These are phyloP conservation scores for Vitis labrusca DNA, from an alignment of 164 flowering plant species.

Conservation along the genomic window DNA sequence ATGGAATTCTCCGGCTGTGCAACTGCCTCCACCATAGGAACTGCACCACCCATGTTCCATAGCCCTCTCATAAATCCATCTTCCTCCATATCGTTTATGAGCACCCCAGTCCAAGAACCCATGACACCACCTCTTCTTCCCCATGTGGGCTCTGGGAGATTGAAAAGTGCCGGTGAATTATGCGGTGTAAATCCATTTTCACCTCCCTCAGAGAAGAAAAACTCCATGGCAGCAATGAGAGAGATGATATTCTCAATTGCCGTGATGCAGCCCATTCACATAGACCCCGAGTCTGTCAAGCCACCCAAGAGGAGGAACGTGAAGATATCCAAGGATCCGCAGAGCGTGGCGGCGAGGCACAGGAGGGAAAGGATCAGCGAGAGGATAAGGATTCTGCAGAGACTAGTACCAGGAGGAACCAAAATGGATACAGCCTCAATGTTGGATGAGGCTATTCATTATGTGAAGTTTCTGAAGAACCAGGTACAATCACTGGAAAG, in stretches of 20 bases:
- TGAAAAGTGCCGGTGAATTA: neutral
- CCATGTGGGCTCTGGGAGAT: neutral
- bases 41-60: constrained; percentile 13
- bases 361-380: constrained; percentile 61
- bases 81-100: constrained; percentile 20
- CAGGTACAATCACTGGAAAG: constrained; percentile 46
- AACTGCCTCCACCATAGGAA: constrained; percentile 1
- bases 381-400: constrained; percentile 53
- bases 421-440: constrained; percentile 70
- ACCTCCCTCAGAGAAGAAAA: constrained; percentile 21
- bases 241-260: constrained; percentile 63
- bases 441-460: constrained; percentile 64
- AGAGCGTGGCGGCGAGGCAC: constrained; percentile 67
- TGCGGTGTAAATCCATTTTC: neutral
- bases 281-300: constrained; percentile 53
- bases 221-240: constrained; percentile 50
- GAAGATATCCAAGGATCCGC: constrained; percentile 59
- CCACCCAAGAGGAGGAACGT: constrained; percentile 57
- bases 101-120: constrained; percentile 23
- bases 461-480: constrained; percentile 55
- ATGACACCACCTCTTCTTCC: constrained; percentile 3
- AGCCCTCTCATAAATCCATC: constrained; percentile 13
- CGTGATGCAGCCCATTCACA: constrained; percentile 58
- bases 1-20: constrained; percentile 23
- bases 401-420: constrained; percentile 62